Conservation (phyloP, 2,329 filamentous ascomycete genomes). For the Diaporthe ilicicola region DNA sequence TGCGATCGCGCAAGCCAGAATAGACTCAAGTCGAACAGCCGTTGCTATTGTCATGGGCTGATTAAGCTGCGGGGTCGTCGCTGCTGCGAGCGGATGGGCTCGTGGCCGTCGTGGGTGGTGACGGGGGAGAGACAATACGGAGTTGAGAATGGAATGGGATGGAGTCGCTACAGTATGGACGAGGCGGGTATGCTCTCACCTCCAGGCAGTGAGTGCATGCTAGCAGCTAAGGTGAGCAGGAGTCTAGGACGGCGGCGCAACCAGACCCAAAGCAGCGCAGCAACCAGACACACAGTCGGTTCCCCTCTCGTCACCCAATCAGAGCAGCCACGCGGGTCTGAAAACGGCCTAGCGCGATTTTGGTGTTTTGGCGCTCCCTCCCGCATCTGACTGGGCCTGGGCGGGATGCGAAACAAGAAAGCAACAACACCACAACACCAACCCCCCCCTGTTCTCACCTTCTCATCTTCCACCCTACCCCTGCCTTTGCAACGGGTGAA, state of each 20-base stretch:
- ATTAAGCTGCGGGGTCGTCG: background rate
- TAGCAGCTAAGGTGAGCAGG: conserved; percentile 14
- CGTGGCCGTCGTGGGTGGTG: conserved; percentile 12
- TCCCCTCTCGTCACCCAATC: conserved; percentile 22
- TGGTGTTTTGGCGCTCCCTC: conserved; percentile 22
- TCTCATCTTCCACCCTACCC: background rate
- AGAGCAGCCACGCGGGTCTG: conserved; percentile 15
- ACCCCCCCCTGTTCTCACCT: background rate
- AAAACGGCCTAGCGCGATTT: conserved; percentile 24
- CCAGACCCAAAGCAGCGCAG: conserved; percentile 1
- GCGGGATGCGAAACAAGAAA: conserved; percentile 21
- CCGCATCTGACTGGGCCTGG: background rate
- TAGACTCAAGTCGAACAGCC: background rate
- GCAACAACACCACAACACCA: background rate
- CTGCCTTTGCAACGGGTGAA: background rate
- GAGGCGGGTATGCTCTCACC: conserved; percentile 18
- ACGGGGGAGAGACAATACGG: background rate
- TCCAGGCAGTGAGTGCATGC: conserved; percentile 18
- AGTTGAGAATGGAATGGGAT: conserved; percentile 21
- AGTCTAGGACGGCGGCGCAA: conserved; percentile 19
- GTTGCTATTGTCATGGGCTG: conserved; percentile 8
- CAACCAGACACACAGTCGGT: background rate
- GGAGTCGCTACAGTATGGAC: conserved; percentile 18
- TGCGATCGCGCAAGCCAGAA: conserved; percentile 19
- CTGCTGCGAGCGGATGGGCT: conserved; percentile 11